Percentiles rank a stretch among this genome's conserved stretches.
Conservation (phyloP, 768 basidiomycete genomes). For the Trametes cinnabarina region DNA sequence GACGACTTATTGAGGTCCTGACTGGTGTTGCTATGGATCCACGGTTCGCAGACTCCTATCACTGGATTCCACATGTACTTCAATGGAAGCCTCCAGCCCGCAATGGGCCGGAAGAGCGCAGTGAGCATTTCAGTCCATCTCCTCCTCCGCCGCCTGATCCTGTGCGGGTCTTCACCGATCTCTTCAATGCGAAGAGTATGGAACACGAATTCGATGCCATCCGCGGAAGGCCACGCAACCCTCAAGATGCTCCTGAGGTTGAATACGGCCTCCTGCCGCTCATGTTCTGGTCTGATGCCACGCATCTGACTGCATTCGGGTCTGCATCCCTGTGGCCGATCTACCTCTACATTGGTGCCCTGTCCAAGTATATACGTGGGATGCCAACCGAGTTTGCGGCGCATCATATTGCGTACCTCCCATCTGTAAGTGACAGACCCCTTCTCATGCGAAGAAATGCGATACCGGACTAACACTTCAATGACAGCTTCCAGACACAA, state of each 20-base stretch:
- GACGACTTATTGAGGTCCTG: no score
- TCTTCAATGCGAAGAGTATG: conserved; percentile 15
- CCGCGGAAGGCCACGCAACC: conserved; percentile 8
- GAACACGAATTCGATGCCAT: conserved; percentile 14
- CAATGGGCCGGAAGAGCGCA: no score
- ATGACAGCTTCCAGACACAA: conserved; percentile 34
- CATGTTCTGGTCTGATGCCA: conserved; percentile 30
- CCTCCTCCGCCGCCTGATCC: not conserved
- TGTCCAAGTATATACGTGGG: conserved; percentile 39
- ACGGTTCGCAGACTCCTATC: no score
- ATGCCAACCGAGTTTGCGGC: conserved; percentile 31
- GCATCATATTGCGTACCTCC: conserved; percentile 47
- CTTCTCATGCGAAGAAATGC: no score
- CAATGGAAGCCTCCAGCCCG: no score
- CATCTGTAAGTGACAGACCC: conserved; percentile 29
- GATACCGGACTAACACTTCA: not conserved
- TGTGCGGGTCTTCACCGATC: conserved; percentile 15
- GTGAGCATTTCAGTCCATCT: no score
- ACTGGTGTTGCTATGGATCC: no score
- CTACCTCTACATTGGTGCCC: conserved; percentile 39
- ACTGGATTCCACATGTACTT: no score
- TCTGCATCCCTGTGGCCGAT: conserved; percentile 37
- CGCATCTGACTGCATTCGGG: conserved; percentile 28
- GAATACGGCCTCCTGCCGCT: conserved; percentile 10
- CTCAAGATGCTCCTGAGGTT: not conserved